Base-by-base conservation (phyloP, 495 filamentous ascomycete species). In the Niebla homalea region DNA sequence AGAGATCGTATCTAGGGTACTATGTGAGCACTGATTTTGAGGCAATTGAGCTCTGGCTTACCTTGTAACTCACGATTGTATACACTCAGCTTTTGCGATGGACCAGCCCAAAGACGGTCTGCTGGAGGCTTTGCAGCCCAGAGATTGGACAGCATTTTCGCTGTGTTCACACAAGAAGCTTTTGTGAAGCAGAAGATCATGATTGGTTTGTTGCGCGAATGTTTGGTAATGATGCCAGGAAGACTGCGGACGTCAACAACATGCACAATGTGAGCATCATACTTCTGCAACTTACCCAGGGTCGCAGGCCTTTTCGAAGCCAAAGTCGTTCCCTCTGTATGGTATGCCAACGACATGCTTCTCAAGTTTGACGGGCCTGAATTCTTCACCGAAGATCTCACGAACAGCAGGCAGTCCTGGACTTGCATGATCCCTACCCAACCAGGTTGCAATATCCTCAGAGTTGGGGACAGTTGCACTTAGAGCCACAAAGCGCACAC, bases 391-490 rank as follows among this genome's bases (percentile, higher is more conserved):
- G 64, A 98, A 98, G n/a, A 74, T 73, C 59, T 93, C 84, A 39
- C 75, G 69, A 29, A 68, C 67, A 0, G 92, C 92, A 15, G 87
- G 83, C 11, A 83, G 57, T 57, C 83, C 70, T 26, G 78, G 75
- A 36, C 76, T 79, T 0, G 72, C 75, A 22, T 83, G 70, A 61
- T 85, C 76, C 51, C 76, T 85, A 4, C 92, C 92, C n/a, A 98
- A 69, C 92, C 92, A 98, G 1, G 71, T 75, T 5, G 89, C 89
- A 54, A 98, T 84, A 60, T 98, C 92, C 21, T 81, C 73, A 1
- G 87, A 89, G 57, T 98, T 98, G 0, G 92, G 92, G 14, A 96
- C 79, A 1, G 92, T 98, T 21, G 92, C 92, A 62, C 89, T 94
- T 29, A 96, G 66, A 14, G 92, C 92, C 20, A 98, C 70, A 56